Evolutionary conservation across 257 asterid species (phyloP), one percentile per base, ranked within the genome.

Genomic region (Capsicum chinense): DNA sequence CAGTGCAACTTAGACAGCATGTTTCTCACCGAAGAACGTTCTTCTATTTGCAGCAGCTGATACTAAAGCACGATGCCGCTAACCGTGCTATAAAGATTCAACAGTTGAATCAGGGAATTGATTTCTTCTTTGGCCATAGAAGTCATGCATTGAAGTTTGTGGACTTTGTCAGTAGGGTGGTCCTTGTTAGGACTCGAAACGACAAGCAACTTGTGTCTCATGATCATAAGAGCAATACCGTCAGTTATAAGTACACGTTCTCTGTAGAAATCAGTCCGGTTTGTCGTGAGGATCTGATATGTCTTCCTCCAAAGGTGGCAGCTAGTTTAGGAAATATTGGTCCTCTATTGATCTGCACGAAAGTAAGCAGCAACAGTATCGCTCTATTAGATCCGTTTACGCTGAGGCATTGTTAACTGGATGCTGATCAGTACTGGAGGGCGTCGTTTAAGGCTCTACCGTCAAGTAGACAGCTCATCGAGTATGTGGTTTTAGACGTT

Each of bases 21-120:
- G 92, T 90, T 56, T 85, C 93, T 85, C 95, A 92, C 83, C 86
- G 93, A 42, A 87, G 91, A 8, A 90, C 93, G 2, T 90, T 92
- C 83, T 92, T 92, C 88, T 90, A 88, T 83, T 86, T 92, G 58
- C 92, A 90, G 87, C 95, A 90, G 90, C 91, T 90, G 17, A 90
- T 92, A 79, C 90, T 92, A 17, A 90, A 92, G 84, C 93, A 90
- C 2, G 91, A 87, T 44, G 92, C 92, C 5, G 93, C 93, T 37
- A 87, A 85, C 79, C 54, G 86, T 86, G 95, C 93, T 57, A 85
- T 89, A 56, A 88, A 90, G 83, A 89, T 92, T 19, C 87, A 87
- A 87, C 92, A 89, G 86, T 85, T 89, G 95, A 89, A 84, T 73
- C 89, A 88, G 62, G 93, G 93, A 12, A 84, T 91, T 82, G 93